These are phyloP conservation scores for Phytopythium litorale DNA, from an alignment of 352 stramenopile species.

Conservation along the genomic window DNA sequence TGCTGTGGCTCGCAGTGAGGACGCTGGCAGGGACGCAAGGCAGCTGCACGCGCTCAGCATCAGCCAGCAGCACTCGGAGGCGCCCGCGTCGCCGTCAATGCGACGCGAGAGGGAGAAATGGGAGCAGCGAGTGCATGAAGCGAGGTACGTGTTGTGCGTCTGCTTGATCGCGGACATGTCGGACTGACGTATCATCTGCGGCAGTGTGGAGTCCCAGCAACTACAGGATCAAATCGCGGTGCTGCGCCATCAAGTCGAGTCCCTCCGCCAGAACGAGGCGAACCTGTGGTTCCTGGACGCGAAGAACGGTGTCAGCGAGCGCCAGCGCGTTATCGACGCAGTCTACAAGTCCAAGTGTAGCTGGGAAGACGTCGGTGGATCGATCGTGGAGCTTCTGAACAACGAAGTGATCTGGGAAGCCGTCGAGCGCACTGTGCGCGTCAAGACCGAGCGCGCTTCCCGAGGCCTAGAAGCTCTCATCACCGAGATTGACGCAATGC, in stretches of 20 bases:
- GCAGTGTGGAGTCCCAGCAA: constrained; percentile 36
- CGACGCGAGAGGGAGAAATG: constrained; percentile 65
- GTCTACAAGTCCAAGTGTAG: constrained; percentile 47
- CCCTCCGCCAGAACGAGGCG: constrained; percentile 19
- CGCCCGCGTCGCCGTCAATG: constrained; percentile 9
- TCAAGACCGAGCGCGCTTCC: constrained; percentile 32
- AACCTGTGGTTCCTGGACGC: constrained; percentile 41
- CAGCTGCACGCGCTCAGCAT: neutral
- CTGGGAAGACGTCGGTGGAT: constrained; percentile 51
- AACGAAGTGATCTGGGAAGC: constrained; percentile 60
- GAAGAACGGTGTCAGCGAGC: constrained; percentile 34
- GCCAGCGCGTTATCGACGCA: constrained; percentile 52
- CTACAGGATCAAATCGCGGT: constrained; percentile 42
- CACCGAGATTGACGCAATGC: constrained; percentile 24
- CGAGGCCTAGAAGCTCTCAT: constrained; percentile 48
- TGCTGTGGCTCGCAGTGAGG: neutral
- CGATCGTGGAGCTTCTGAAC: constrained; percentile 55
- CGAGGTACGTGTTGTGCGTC: constrained; percentile 15
- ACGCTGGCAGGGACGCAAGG: neutral
- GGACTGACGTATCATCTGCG: neutral
- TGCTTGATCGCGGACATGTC: neutral
- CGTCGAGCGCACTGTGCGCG: constrained; percentile 41
- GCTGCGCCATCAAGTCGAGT: constrained; percentile 38
- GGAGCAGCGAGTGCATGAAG: constrained; percentile 50
- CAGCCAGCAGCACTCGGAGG: neutral